Conservation (phyloP, 2,329 filamentous ascomycete genomes). For the Coleophoma cylindrospora region DNA sequence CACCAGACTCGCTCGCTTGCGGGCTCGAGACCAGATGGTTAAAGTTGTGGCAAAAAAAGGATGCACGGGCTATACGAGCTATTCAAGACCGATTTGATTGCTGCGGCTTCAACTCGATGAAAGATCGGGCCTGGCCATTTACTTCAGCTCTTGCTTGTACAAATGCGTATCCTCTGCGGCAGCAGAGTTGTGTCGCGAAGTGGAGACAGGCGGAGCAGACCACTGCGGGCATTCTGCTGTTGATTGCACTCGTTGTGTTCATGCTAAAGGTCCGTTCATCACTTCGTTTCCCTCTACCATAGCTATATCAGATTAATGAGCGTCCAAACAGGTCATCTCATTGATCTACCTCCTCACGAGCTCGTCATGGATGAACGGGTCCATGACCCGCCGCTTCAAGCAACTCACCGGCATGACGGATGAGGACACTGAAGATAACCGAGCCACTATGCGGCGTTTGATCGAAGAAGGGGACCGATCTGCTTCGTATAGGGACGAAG, state of each 20-base stretch:
- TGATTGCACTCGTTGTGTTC: conserved; percentile 46
- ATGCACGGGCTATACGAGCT: conserved; percentile 42
- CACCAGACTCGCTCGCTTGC: conserved; percentile 35
- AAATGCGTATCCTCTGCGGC: conserved; percentile 36
- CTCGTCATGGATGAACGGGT: conserved; percentile 15
- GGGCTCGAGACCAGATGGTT: conserved; percentile 52
- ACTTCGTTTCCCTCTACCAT: not conserved
- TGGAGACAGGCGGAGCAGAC: conserved; percentile 53
- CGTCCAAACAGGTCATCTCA: conserved; percentile 11
- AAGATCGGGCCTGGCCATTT: conserved; percentile 62
- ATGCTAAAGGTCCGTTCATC: conserved; percentile 46
- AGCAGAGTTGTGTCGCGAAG: conserved; percentile 40
- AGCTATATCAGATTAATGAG: not conserved
- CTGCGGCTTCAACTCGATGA: conserved; percentile 55
- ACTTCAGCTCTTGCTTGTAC: conserved; percentile 25
- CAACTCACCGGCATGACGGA: conserved; percentile 5
- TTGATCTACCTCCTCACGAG: conserved; percentile 20
- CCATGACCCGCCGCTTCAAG: conserved; percentile 11
- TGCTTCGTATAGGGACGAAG: conserved; percentile 17
- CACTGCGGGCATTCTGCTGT: conserved; percentile 49
- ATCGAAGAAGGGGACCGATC: conserved; percentile 16
- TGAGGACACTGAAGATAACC: conserved; percentile 13
- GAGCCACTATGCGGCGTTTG: conserved; percentile 14
- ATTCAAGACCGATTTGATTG: conserved; percentile 65
- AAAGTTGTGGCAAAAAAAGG: conserved; percentile 43